A percentile compares a stretch with the other conserved stretches of the same genome.
These are phyloP conservation scores for Diaporthe sp. DNA, from an alignment of 2,329 filamentous ascomycete species.

Conservation along the genomic window DNA sequence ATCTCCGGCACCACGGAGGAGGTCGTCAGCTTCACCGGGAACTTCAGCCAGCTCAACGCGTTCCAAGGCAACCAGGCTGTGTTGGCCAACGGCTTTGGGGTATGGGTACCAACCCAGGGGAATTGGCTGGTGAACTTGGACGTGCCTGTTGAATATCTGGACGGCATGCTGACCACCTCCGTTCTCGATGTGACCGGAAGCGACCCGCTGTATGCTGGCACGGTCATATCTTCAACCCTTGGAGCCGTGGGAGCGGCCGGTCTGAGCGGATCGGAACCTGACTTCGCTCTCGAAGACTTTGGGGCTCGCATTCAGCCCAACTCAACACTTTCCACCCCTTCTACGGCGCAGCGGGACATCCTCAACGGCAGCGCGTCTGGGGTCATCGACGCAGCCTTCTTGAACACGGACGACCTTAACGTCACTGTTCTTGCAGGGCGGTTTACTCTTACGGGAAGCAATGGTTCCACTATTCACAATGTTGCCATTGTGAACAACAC, in stretches of 20 bases:
- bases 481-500: conserved; percentile 85
- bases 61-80: conserved; percentile 75
- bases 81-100: conserved; percentile 80
- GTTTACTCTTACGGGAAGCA: conserved; percentile 78
- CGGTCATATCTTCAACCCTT: conserved; percentile 81
- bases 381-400: conserved; percentile 85
- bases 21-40: conserved; percentile 84
- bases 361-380: conserved; percentile 67
- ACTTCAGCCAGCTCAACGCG: conserved; percentile 80
- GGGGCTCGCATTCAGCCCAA: conserved; percentile 57
- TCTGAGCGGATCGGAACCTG: conserved; percentile 60
- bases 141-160: conserved; percentile 74
- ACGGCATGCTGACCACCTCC: conserved; percentile 79
- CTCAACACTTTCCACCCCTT: conserved; percentile 47
- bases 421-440: conserved; percentile 91
- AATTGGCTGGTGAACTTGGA: conserved; percentile 92
- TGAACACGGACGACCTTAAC: conserved; percentile 78
- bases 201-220: conserved; percentile 84
- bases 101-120: conserved; percentile 88
- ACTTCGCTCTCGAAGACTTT: conserved; percentile 27
- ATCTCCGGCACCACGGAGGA: conserved; percentile 78
- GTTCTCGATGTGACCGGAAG: conserved; percentile 75
- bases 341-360: conserved; percentile 63
- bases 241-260: conserved; percentile 80
- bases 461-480: conserved; percentile 83